A percentile compares a stretch with the other conserved stretches of the same genome.
These are phyloP conservation scores for Amanita rimosa DNA, from an alignment of 768 basidiomycete genomes.

Conservation along the genomic window DNA sequence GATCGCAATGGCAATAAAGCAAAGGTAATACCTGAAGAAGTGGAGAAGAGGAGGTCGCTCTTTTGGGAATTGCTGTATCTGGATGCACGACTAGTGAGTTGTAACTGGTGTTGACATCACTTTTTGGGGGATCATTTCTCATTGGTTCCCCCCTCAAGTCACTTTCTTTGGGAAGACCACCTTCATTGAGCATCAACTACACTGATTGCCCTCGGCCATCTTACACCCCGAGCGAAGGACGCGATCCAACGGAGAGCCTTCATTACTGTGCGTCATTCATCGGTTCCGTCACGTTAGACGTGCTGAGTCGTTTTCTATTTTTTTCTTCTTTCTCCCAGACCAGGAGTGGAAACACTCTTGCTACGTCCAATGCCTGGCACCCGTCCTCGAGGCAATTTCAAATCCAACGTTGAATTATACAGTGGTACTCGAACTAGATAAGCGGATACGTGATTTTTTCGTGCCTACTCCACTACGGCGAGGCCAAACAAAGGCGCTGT, in stretches of 20 bases:
- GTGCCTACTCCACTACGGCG: slow-evolving; percentile 38
- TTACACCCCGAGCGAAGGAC: slow-evolving; percentile 28
- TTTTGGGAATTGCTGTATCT: slow-evolving; percentile 64
- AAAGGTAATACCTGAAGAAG: slow-evolving; percentile 60
- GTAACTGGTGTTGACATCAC: slow-evolving; percentile 14
- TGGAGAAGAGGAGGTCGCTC: slow-evolving; percentile 54
- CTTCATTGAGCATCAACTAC: slow-evolving; percentile 49
- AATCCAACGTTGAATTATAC: slow-evolving; percentile 40
- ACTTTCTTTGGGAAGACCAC: slow-evolving; percentile 56
- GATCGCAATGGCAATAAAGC: slow-evolving; percentile 56
- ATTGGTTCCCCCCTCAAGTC: slow-evolving; percentile 33
- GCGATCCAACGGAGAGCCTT: slow-evolving; percentile 24
- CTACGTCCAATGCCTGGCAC: slow-evolving; percentile 46
- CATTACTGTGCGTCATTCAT: slow-evolving; percentile 27
- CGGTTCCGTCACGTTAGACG: not conserved
- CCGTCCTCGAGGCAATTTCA: slow-evolving; percentile 47
- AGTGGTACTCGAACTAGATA: slow-evolving; percentile 45
- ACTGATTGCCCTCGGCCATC: slow-evolving; percentile 46
- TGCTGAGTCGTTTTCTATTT: slow-evolving; percentile 7
- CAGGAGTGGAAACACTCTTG: slow-evolving; percentile 66
- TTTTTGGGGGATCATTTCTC: slow-evolving; percentile 6
- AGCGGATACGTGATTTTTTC: slow-evolving; percentile 47
- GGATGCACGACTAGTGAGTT: slow-evolving; percentile 45
- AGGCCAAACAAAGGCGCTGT: slow-evolving; percentile 32
- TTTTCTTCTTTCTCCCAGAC: too few relatives aligned